Base-by-base conservation (phyloP, 2,329 filamentous ascomycete genomes). In the Chaetomiaceae sp. region DNA sequence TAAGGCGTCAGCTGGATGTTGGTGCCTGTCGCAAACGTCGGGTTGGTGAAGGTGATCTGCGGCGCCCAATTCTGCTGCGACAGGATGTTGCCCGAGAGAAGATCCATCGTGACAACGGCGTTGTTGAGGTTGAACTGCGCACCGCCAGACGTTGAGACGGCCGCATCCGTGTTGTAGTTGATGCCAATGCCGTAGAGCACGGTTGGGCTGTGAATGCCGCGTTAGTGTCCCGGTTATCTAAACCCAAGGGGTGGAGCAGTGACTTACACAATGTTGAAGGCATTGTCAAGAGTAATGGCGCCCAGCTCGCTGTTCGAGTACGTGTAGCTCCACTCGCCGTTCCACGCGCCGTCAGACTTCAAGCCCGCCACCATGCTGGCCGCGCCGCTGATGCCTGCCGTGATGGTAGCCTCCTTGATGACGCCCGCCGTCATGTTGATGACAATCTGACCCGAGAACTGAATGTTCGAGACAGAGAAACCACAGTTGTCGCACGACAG, bases 341-440 rank as follows among this genome's bases (percentile, higher is more conserved):
- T 36, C 19, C 29, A 34, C 11, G 43, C 12, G 4, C 19, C 43
- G 14, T 46, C 43, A 15, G 31, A 36, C 20, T 23, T 22, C 19
- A 36, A 20, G 14, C 31, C 20, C 12, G 43, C 12, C 6, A 46
- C 14, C 31, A 36, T 31, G 29, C 31, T 36, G 29, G 43, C 43
- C 11, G 12, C 20, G 12, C 43, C 29, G 14, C 4, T 25, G n/a
- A 44, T 19, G 20, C 48, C 39, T 6, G 48, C 48, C 3, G 48
- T 51, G 15, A 51, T 44, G 15, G 27, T 37, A 4, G 48, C 39
- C 37, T 44, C 29, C 31, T 51, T 52, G 49, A 52, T 45, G 19
- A 39, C 40, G 14, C 49, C 40, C 11, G 40, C 50, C 23, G 40
- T 47, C 42, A 47, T 43, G 29, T 47, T 53, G 44, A 53, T 48